Evolutionary conservation across 2,329 filamentous ascomycete genomes (phyloP).

Genomic region (Byssothecium circinans): DNA sequence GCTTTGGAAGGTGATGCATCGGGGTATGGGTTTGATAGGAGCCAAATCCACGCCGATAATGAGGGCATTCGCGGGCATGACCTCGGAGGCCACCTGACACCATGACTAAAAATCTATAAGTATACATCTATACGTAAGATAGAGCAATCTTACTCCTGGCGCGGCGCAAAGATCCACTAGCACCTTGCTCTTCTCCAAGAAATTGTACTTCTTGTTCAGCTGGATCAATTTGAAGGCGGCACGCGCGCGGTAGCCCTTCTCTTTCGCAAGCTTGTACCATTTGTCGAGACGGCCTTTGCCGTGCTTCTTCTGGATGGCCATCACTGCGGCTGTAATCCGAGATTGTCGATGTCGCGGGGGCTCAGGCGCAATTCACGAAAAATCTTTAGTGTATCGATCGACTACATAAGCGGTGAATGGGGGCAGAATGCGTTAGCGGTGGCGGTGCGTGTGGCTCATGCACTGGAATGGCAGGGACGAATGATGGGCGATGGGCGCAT

Average conservation of each 20-base stretch:
- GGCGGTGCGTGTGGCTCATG: not conserved
- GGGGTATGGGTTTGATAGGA: slow-evolving; percentile 93
- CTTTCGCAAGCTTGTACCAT: slow-evolving; percentile 98
- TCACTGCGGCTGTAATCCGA: slow-evolving; percentile 45
- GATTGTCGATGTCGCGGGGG: slow-evolving; percentile 13
- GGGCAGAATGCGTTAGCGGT: not conserved
- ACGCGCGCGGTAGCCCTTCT: slow-evolving; percentile 94
- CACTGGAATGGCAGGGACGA: not conserved
- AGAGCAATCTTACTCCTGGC: slow-evolving; percentile 62
- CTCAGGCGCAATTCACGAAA: slow-evolving; percentile 3
- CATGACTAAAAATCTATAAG: slow-evolving; percentile 63
- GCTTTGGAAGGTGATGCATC: slow-evolving; percentile 92
- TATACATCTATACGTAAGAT: not conserved
- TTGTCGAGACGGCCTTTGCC: slow-evolving; percentile 98
- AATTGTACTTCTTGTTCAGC: slow-evolving; percentile 98
- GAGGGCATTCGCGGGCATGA: slow-evolving; percentile 85
- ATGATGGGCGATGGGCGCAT: not conserved
- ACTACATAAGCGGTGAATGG: not conserved
- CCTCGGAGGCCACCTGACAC: slow-evolving; percentile 65
- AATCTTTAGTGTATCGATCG: slow-evolving; percentile 19
- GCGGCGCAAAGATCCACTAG: slow-evolving; percentile 96
- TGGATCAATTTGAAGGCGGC: slow-evolving; percentile 98
- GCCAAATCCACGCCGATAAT: slow-evolving; percentile 93
- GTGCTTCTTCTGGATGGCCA: slow-evolving; percentile 99
- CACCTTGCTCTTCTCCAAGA: slow-evolving; percentile 95